A percentile compares a stretch with the other conserved stretches of the same genome.
phyloP scores from a whole-genome alignment of 2,329 filamentous ascomycete genomes.

The Colletotrichum orbiculare region DNA sequence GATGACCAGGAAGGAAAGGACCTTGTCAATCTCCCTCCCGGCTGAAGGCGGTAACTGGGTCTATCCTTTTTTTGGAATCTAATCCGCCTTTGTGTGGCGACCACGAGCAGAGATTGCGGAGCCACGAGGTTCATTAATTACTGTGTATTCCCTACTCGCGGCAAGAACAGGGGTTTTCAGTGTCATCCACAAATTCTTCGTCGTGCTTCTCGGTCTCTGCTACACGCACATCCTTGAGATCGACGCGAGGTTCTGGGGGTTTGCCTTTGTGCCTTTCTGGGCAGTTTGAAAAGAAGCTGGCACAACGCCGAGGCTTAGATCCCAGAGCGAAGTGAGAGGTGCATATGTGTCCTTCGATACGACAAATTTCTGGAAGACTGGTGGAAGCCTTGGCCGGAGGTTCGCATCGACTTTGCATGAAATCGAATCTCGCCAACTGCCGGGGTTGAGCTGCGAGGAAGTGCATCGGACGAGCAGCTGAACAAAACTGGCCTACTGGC shows the following conservation, averaged over 20 bases:
- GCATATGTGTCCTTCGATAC: constrained; percentile 17
- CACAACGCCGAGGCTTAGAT: constrained; percentile 23
- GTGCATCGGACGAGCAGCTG: constrained; percentile 29
- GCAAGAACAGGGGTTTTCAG: constrained; percentile 24
- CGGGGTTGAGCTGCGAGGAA: constrained; percentile 11
- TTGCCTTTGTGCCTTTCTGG: background rate
- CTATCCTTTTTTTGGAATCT: constrained; percentile 24
- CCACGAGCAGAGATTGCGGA: constrained; percentile 23
- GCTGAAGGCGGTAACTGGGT: constrained; percentile 8
- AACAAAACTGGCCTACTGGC: constrained; percentile 5
- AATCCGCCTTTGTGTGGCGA: constrained; percentile 19
- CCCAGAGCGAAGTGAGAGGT: constrained; percentile 18
- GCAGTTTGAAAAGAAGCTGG: background rate
- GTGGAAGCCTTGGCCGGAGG: constrained; percentile 8
- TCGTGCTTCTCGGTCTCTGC: constrained; percentile 4
- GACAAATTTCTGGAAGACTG: constrained; percentile 26
- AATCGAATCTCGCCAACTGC: constrained; percentile 29
- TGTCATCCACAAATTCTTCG: background rate
- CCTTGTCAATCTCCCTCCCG: constrained; percentile 23
- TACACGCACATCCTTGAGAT: constrained; percentile 7
- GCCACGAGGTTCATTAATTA: constrained; percentile 6
- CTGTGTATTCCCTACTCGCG: constrained; percentile 12
- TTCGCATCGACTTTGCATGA: constrained; percentile 23
- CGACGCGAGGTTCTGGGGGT: constrained; percentile 26
- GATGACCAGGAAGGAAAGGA: background rate